Evolutionary conservation across 1,284 basidiomycete species (phyloP).

Genomic region (Cutaneotrichosporon cavernicola): DNA sequence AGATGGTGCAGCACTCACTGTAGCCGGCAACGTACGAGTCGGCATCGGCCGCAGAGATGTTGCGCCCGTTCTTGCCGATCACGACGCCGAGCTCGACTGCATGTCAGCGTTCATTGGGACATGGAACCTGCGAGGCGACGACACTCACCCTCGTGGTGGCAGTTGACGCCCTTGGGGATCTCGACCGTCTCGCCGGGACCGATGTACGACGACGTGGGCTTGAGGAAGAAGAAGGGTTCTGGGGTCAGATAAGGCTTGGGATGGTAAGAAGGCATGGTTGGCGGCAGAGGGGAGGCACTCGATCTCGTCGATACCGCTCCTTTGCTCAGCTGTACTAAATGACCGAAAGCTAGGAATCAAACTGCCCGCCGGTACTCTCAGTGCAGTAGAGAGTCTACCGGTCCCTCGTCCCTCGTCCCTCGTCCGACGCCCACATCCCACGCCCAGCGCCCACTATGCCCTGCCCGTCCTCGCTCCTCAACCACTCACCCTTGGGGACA

Average conservation of each 20-base stretch:
- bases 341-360: no score
- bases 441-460: background rate
- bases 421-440: no score
- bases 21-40: constrained; percentile 85
- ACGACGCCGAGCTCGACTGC: constrained; percentile 95
- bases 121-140: no score
- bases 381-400: background rate
- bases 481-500: constrained; percentile 62
- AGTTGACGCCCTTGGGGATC: constrained; percentile 77
- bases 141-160: constrained; percentile 82
- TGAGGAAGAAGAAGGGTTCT: constrained; percentile 98
- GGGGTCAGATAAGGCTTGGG: background rate
- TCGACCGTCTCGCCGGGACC: constrained; percentile 70
- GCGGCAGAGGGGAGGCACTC: no score
- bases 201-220: constrained; percentile 89
- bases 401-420: no score
- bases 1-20: constrained; percentile 57
- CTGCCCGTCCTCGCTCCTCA: no score
- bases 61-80: constrained; percentile 78
- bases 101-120: background rate
- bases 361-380: background rate
- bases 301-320: no score
- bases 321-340: no score
- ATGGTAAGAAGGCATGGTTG: no score
- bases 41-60: constrained; percentile 73